phyloP scores from a whole-genome alignment of 495 filamentous ascomycete genomes.

The Trichoderma virens region DNA sequence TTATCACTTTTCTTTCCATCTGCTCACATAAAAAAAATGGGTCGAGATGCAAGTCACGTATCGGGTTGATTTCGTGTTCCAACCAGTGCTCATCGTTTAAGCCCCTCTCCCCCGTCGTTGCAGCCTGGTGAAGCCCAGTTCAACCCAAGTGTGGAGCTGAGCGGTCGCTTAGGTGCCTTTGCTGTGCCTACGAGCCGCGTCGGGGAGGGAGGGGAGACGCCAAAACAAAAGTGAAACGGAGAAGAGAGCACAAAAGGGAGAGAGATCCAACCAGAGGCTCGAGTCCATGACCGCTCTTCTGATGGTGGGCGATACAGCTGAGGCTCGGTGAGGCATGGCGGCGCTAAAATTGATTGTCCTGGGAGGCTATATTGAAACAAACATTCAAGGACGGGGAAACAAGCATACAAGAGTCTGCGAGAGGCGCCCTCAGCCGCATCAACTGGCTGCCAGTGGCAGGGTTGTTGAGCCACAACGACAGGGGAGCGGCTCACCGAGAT shows the following conservation, averaged over 20 bases:
- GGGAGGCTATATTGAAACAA: neutral
- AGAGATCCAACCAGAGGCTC: neutral
- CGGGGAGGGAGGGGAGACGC: neutral
- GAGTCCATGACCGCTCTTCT: neutral
- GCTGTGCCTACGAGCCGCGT: slow-evolving; percentile 1
- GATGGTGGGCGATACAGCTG: neutral
- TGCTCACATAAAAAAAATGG: neutral
- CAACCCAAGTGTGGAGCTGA: slow-evolving; percentile 7
- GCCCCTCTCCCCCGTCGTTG: slow-evolving; percentile 8
- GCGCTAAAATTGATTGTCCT: neutral
- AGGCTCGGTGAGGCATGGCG: neutral
- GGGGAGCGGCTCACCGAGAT: slow-evolving; percentile 7
- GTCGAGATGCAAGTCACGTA: neutral
- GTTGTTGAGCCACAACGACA: neutral
- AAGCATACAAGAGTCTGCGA: neutral
- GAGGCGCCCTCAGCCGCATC: neutral
- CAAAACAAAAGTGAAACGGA: neutral
- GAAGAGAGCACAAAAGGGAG: neutral
- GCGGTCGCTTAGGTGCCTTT: slow-evolving; percentile 4
- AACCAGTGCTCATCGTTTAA: neutral
- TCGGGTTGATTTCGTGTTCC: slow-evolving; percentile 5
- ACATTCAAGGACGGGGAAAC: neutral
- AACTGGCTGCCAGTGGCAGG: neutral
- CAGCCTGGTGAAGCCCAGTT: slow-evolving; percentile 5
- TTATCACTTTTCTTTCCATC: neutral